Evolutionary conservation across 331 rosid genomes (phyloP).

Genomic region (Malus hybrid): DNA sequence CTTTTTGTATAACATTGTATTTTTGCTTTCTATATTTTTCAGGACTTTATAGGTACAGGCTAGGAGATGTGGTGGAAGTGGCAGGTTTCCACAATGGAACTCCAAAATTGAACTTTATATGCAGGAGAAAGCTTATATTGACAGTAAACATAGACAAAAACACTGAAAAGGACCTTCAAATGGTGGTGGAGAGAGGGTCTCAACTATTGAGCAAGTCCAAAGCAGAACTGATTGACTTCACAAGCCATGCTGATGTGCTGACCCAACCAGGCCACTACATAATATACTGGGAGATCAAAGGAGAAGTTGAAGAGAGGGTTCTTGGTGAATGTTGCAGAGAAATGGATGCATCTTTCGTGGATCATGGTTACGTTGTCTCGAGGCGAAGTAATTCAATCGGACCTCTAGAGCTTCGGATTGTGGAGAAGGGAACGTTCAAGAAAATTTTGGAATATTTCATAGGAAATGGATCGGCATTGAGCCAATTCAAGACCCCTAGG

Average conservation of each 20-base stretch:
- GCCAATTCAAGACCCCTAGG: slow-evolving; percentile 93
- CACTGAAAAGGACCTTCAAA: slow-evolving; percentile 83
- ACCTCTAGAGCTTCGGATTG: slow-evolving; percentile 60
- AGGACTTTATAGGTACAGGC: slow-evolving; percentile 77
- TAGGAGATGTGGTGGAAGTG: slow-evolving; percentile 97
- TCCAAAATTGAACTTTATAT: slow-evolving; percentile 71
- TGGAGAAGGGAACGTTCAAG: slow-evolving; percentile 68
- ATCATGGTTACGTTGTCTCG: slow-evolving; percentile 84
- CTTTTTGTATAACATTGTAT: too few species aligned
- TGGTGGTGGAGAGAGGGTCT: slow-evolving; percentile 69
- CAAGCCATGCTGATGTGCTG: slow-evolving; percentile 55
- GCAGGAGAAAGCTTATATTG: slow-evolving; percentile 69
- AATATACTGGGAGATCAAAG: slow-evolving; percentile 85
- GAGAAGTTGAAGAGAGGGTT: slow-evolving; percentile 50
- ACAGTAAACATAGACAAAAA: slow-evolving; percentile 83
- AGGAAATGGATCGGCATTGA: slow-evolving; percentile 58
- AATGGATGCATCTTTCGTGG: slow-evolving; percentile 71
- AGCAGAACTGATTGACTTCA: slow-evolving; percentile 84
- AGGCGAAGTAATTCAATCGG: slow-evolving; percentile 64
- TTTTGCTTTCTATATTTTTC: neutral
- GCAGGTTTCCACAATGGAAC: slow-evolving; percentile 64
- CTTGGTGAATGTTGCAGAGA: slow-evolving; percentile 48
- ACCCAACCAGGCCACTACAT: slow-evolving; percentile 65
- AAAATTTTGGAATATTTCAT: slow-evolving; percentile 65
- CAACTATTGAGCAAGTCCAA: slow-evolving; percentile 29